These are phyloP conservation scores for Prunus salicina DNA, from an alignment of 306 rosid genomes.

Conservation along the genomic window DNA sequence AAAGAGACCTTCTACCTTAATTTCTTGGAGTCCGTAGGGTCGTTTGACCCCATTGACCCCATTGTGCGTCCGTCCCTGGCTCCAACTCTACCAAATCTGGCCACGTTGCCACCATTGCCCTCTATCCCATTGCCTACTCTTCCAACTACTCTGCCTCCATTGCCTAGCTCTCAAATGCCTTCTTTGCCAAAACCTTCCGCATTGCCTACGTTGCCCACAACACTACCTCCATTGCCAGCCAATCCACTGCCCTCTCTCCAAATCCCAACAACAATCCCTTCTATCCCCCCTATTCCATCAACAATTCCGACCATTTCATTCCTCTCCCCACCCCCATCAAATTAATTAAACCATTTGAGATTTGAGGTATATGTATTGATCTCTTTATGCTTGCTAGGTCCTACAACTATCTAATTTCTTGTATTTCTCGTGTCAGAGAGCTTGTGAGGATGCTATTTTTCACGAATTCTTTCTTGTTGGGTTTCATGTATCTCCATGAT, in stretches of 20 bases:
- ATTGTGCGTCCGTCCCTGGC: too few species aligned
- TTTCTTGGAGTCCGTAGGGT: too few species aligned
- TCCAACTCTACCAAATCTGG: constrained; percentile 11
- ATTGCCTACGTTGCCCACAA: neutral
- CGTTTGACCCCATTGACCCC: too few species aligned
- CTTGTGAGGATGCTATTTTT: neutral
- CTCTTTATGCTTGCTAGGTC: neutral
- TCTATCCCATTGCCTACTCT: neutral
- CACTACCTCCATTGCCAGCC: constrained; percentile 4
- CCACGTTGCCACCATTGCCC: constrained; percentile 10
- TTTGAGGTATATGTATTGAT: neutral
- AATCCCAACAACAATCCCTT: constrained; percentile 11
- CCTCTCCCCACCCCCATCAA: constrained; percentile 28
- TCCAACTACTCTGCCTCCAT: constrained; percentile 19
- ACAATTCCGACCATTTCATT: constrained; percentile 16
- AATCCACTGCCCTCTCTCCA: neutral
- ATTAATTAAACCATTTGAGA: neutral
- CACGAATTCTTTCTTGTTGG: neutral
- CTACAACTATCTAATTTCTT: neutral
- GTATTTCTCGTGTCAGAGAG: neutral
- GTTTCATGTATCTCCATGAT: neutral
- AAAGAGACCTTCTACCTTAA: too few species aligned
- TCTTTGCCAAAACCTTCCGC: neutral
- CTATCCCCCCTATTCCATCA: constrained; percentile 1
- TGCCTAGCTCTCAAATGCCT: constrained; percentile 11